Base-by-base conservation (phyloP, 352 stramenopile species). In the Phytophthora nicotianae region DNA sequence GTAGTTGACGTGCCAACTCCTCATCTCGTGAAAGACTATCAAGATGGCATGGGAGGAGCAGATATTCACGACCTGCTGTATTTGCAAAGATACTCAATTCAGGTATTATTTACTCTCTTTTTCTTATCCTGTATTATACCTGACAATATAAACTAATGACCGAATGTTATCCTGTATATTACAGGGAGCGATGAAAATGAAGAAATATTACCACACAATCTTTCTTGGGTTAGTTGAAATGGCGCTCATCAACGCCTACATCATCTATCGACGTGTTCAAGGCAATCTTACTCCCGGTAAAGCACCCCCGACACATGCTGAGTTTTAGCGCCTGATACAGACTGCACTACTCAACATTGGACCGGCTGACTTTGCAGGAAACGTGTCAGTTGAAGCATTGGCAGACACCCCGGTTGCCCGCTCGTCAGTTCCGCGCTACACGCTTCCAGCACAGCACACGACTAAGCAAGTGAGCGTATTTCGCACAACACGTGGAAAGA, bases 11-110 rank as follows among this genome's bases (percentile, higher is more conserved):
- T 54, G n/a, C n/a, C n/a, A n/a, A n/a, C n/a, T n/a, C n/a, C n/a
- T n/a, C n/a, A n/a, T n/a, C n/a, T n/a, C n/a, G 54, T 62, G 23
- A 48, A 54, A 19, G 54, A 62, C 35, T 62, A 62, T 11, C 54
- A 54, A 32, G 32, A 49, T 17, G 29, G 54, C 7, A 62, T 54
- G 43, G 23, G 45, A 48, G 23, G 35, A 20, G 49, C 35, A 13
- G 49, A 46, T 14, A 26, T 46, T 14, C 45, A 52, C 17, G 16
- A 41, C 10, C 46, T 41, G 11, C 7, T 41, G 26, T n/a, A n/a
- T n/a, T 26, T 52, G 17, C 46, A 52, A 16, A 23, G 46, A 16
- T 52, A 52, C 10, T 38, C 46, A 1, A 40, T 40, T 41, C 46
- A 52, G 29, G 32, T 46, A 16, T 53, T 8, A n/a, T n/a, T n/a